Conservation (phyloP, 495 filamentous ascomycete species). For the Aeminium ludgeri region DNA sequence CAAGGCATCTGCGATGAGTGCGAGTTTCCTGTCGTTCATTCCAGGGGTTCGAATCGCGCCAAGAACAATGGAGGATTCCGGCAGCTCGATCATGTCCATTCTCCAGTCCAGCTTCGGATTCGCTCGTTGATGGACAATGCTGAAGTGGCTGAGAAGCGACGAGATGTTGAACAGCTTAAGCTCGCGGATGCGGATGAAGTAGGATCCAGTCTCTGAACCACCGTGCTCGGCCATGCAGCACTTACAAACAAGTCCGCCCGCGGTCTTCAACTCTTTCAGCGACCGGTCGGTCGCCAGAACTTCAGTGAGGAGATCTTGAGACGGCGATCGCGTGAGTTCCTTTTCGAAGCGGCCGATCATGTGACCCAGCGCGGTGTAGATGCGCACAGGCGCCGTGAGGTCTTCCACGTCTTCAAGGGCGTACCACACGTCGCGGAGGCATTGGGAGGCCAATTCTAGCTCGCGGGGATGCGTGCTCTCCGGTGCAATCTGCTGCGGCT, state of each 20-base stretch:
- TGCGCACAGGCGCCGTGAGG: constrained; percentile 41
- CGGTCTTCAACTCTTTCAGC: constrained; percentile 49
- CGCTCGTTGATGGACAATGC: constrained; percentile 34
- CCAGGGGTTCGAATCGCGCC: constrained; percentile 31
- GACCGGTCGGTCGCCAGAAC: constrained; percentile 46
- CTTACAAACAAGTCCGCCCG: constrained; percentile 48
- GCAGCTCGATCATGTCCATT: constrained; percentile 52
- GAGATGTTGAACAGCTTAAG: constrained; percentile 41
- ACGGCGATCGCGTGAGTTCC: constrained; percentile 37
- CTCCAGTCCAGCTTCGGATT: constrained; percentile 39
- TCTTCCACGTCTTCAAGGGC: constrained; percentile 42
- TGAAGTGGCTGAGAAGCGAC: constrained; percentile 52
- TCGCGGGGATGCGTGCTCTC: too few species aligned
- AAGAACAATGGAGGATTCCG: constrained; percentile 33
- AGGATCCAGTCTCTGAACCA: constrained; percentile 4
- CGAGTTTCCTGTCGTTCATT: constrained; percentile 39
- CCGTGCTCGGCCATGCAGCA: constrained; percentile 28
- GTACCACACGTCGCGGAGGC: constrained; percentile 46
- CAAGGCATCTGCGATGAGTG: constrained; percentile 41
- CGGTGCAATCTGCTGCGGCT: too few species aligned
- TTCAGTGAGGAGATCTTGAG: constrained; percentile 45
- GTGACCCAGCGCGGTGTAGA: constrained; percentile 49
- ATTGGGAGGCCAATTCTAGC: constrained; percentile 28
- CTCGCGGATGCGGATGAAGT: constrained; percentile 20
- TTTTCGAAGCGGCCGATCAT: constrained; percentile 35